Conservation (phyloP, 2,329 filamentous ascomycete genomes). For the Paecilomyces dactylethromorphus region DNA sequence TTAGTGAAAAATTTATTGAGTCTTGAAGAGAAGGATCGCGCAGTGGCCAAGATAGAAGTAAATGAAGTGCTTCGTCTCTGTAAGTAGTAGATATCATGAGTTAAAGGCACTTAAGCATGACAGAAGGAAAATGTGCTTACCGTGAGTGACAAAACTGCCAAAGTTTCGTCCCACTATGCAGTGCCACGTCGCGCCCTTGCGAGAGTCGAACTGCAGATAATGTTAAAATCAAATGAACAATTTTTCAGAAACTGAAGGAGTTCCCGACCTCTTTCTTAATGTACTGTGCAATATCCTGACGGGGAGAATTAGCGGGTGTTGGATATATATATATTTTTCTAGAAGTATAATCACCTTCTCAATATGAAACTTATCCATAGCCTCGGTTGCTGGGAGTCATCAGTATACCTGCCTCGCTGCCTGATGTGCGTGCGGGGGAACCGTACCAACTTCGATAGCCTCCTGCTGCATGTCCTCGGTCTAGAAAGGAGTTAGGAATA, state of each 20-base stretch:
- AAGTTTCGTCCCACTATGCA: conserved; percentile 99
- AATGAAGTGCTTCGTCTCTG: conserved; percentile 99
- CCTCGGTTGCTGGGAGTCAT: conserved; percentile 54
- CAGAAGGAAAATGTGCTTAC: conserved; percentile 46
- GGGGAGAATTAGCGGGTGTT: neutral
- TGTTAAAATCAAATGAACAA: conserved; percentile 14
- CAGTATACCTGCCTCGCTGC: conserved; percentile 14
- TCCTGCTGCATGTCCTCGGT: conserved; percentile 96
- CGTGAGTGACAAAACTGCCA: conserved; percentile 97
- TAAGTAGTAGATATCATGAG: neutral
- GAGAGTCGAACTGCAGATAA: conserved; percentile 72
- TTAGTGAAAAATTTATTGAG: conserved; percentile 57
- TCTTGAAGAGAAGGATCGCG: conserved; percentile 98
- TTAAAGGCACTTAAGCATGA: neutral
- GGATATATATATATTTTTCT: neutral
- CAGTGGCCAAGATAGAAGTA: conserved; percentile 99
- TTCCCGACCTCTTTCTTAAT: conserved; percentile 80
- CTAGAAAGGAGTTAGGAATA: conserved; percentile 40
- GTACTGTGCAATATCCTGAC: conserved; percentile 85
- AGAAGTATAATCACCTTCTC: conserved; percentile 53
- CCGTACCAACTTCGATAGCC: conserved; percentile 87
- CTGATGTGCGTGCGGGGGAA: neutral
- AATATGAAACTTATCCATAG: conserved; percentile 65
- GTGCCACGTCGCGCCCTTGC: conserved; percentile 98
- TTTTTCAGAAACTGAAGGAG: conserved; percentile 3